Evolutionary conservation across 2,329 filamentous ascomycete species (phyloP), one percentile per base, ranked within the genome.

Genomic region (Aspergillus arachidicola): DNA sequence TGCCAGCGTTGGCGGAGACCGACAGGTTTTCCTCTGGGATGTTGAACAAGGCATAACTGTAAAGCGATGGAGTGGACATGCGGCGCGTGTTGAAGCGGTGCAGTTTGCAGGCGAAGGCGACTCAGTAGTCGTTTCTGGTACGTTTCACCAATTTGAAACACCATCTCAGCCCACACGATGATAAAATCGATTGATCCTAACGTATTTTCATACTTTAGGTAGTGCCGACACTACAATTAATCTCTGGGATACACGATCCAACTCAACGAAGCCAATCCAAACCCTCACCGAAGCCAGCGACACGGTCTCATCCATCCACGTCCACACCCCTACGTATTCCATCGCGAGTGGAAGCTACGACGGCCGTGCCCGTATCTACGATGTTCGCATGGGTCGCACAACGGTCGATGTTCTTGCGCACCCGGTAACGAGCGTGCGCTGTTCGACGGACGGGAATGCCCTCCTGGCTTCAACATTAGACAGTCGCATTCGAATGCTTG

Each of bases 11-110:
- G 95, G 95, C 69, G 95, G 95, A 63, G 95, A 99, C 81, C 91
- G 94, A 70, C 85, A 87, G 65, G 93, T 97, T 0, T 97, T 97
- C 75, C 84, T 97, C 6, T 98, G 95, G 95, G 95, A 99, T 78
- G 95, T 98, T 0, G 84, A 90, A 54, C 91, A 89, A 3, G 93
- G 91, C 21, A 84, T 87, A 69, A 97, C 94, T 4, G 81, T 91
- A 30, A 86, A 92, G 26, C 86, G 95, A 32, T 95, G 94, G 78
- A 74, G 77, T 68, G 91, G 90, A 0, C 92, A 95, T 78, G 84
- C 83, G 2, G 87, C 87, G 51, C 83, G 93, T 36, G 85, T 98
- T 60, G 96, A 97, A 75, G 85, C 87, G 53, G 91, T 94, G 4
- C 83, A 85, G 2, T 96, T 96, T 75, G 93, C 87, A 0, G 94